Conservation (phyloP, 352 stramenopile species). For the Phytophthora pinifolia region DNA sequence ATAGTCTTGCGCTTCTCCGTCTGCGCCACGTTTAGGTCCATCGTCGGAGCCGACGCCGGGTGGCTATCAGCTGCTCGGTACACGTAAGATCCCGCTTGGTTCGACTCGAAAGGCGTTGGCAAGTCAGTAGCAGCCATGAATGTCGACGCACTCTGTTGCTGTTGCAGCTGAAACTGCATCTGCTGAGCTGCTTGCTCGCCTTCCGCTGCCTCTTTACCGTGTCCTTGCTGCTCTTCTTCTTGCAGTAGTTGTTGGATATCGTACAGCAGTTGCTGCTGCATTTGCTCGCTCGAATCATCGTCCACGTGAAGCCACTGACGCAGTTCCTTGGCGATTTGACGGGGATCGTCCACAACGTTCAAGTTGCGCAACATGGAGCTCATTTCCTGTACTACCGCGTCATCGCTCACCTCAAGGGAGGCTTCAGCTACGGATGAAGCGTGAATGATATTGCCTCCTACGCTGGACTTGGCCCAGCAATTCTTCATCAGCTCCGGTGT, state of each 20-base stretch:
- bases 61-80: constrained; percentile 4
- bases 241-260: constrained; percentile 45
- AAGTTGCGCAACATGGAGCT: constrained; percentile 39
- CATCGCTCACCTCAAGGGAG: constrained; percentile 29
- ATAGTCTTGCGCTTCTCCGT: constrained; percentile 36
- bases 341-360: constrained; percentile 29
- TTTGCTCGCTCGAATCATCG: constrained; percentile 49
- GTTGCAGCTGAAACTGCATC: constrained; percentile 16
- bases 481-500: constrained; percentile 22
- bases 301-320: constrained; percentile 42
- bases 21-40: constrained; percentile 12
- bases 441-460: constrained; percentile 13
- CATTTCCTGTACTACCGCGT: constrained; percentile 38
- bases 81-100: constrained; percentile 6
- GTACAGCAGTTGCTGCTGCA: constrained; percentile 50
- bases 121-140: constrained; percentile 14
- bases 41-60: background rate
- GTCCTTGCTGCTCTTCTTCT: constrained; percentile 36
- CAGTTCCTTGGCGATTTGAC: constrained; percentile 39
- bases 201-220: constrained; percentile 1
- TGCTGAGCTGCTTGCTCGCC: constrained; percentile 12
- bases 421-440: background rate
- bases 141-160: constrained; percentile 10
- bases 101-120: constrained; percentile 9
- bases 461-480: constrained; percentile 37